Percentiles rank a stretch among this genome's conserved stretches.
phyloP scores from a whole-genome alignment of 1,139 yeast genomes.

The Hemisphaericaspora lyxosophila region DNA sequence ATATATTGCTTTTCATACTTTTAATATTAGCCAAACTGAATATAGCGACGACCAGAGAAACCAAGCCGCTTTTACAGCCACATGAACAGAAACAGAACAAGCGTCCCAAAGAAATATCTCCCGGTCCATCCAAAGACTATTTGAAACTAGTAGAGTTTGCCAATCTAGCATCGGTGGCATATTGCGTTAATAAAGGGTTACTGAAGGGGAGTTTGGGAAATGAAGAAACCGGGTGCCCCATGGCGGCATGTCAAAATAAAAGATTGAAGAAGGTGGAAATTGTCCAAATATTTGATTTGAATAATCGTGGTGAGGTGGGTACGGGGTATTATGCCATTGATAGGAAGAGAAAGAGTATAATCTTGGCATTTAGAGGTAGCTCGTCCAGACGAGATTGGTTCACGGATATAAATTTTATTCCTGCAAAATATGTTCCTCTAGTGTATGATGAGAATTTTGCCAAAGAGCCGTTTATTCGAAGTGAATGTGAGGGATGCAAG shows the following conservation, averaged over 20 bases:
- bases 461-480: constrained; percentile 15
- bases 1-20: not conserved
- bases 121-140: constrained; percentile 22
- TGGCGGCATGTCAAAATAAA: constrained; percentile 20
- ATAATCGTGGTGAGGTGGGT: constrained; percentile 47
- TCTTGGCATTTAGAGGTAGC: constrained; percentile 57
- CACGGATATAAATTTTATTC: constrained; percentile 48
- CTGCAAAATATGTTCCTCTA: constrained; percentile 40
- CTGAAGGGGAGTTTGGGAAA: constrained; percentile 24
- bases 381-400: constrained; percentile 57
- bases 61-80: too few species aligned
- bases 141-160: constrained; percentile 33
- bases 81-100: too few species aligned
- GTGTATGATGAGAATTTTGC: constrained; percentile 15
- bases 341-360: constrained; percentile 29
- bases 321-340: constrained; percentile 53
- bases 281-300: constrained; percentile 37
- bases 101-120: too few species aligned
- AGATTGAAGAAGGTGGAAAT: constrained; percentile 28
- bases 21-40: not conserved
- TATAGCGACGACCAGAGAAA: not conserved
- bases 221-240: constrained; percentile 21
- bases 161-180: constrained; percentile 35
- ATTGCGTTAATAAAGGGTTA: constrained; percentile 37
- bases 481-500: constrained; percentile 46